These are phyloP conservation scores for Argentina anserina DNA, from an alignment of 306 rosid genomes.

Conservation along the genomic window DNA sequence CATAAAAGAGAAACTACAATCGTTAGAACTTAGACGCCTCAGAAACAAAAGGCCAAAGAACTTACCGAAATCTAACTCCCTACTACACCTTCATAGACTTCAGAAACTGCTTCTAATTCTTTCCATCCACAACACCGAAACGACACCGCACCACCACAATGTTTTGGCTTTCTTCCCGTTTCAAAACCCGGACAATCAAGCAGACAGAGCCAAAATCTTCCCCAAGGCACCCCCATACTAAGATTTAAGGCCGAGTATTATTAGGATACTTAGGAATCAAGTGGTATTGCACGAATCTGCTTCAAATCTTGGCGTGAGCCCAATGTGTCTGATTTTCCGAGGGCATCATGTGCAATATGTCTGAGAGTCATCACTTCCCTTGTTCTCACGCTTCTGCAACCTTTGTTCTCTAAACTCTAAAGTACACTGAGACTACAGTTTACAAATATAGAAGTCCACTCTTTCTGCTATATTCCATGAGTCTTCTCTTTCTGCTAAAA, in stretches of 20 bases:
- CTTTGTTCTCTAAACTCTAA: not conserved
- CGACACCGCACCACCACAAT: not conserved
- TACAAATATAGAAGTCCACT: not conserved
- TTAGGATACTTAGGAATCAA: not conserved
- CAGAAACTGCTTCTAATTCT: not conserved
- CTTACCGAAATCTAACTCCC: not conserved
- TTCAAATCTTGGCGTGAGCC: not conserved
- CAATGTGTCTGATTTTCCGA: not conserved
- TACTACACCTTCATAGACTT: not conserved
- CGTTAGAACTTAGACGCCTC: not conserved
- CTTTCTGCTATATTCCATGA: not conserved
- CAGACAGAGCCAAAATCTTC: not conserved
- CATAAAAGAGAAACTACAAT: not conserved
- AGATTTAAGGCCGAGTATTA: not conserved
- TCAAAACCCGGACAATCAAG: not conserved
- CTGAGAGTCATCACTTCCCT: not conserved
- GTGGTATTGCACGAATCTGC: not conserved
- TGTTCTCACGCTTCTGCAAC: not conserved
- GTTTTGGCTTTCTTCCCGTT: not conserved
- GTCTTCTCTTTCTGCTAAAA: not conserved
- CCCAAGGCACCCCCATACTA: not conserved
- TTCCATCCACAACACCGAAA: not conserved
- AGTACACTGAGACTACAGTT: not conserved
- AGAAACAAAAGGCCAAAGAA: not conserved
- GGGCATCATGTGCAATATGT: not conserved